Evolutionary conservation across 495 filamentous ascomycete genomes (phyloP).

Genomic region (Trichoderma erinaceum): DNA sequence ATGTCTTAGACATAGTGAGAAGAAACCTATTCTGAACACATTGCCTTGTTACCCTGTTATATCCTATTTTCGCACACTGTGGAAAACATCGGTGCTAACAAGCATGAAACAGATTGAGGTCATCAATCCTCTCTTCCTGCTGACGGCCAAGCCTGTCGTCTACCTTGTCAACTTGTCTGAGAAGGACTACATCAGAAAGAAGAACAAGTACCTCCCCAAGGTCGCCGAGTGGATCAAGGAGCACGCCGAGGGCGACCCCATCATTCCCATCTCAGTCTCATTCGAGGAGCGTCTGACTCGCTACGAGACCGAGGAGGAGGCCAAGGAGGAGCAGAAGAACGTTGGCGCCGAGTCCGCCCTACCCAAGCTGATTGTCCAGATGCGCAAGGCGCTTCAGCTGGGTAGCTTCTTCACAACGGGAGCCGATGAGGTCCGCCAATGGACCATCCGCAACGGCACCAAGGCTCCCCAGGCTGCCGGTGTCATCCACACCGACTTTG

Average conservation of each 20-base stretch:
- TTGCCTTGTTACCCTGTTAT: neutral
- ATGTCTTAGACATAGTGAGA: slow-evolving; percentile 82
- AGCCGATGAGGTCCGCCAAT: slow-evolving; percentile 94
- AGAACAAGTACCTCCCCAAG: slow-evolving; percentile 96
- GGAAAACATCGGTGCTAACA: neutral
- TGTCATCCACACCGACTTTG: slow-evolving; percentile 97
- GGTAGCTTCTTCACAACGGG: slow-evolving; percentile 97
- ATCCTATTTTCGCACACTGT: neutral
- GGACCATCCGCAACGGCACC: slow-evolving; percentile 93
- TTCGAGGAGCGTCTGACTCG: slow-evolving; percentile 89
- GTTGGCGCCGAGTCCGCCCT: slow-evolving; percentile 81
- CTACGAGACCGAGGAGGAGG: slow-evolving; percentile 70
- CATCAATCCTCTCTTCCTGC: slow-evolving; percentile 93
- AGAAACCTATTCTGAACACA: slow-evolving; percentile 53
- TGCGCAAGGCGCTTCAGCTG: slow-evolving; percentile 86
- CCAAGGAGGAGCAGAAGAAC: slow-evolving; percentile 81
- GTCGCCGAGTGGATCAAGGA: slow-evolving; percentile 91
- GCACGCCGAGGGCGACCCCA: slow-evolving; percentile 76
- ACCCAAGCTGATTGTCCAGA: slow-evolving; percentile 88
- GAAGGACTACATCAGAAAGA: slow-evolving; percentile 95
- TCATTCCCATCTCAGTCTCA: slow-evolving; percentile 85
- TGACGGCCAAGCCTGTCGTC: slow-evolving; percentile 95
- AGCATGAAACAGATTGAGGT: slow-evolving; percentile 67
- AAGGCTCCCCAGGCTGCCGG: slow-evolving; percentile 97
- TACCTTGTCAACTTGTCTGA: slow-evolving; percentile 96